Percentiles rank a stretch among this genome's conserved stretches.
phyloP scores from a whole-genome alignment of 306 rosid genomes.

The Vicia faba region DNA sequence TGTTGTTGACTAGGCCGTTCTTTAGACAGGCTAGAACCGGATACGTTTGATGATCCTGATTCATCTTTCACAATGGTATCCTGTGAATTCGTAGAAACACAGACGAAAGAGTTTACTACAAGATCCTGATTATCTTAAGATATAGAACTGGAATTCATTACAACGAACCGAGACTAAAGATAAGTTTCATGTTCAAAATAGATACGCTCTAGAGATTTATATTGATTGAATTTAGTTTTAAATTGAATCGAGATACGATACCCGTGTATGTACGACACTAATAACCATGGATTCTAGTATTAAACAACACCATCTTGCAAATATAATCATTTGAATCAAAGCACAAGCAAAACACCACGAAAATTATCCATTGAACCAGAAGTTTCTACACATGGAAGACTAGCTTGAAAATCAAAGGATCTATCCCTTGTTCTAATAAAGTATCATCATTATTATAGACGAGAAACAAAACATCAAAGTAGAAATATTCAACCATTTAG shows the following conservation, averaged over 20 bases:
- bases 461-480: not conserved
- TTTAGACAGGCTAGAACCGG: constrained; percentile 57
- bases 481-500: constrained; percentile 22
- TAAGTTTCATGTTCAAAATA: not conserved
- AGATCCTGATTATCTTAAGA: too few relatives aligned
- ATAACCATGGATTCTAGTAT: not conserved
- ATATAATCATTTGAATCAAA: not conserved
- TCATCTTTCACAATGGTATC: constrained; percentile 42
- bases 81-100: constrained; percentile 57
- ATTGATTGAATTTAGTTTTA: not conserved
- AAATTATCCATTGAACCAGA: not conserved
- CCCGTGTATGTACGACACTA: too few relatives aligned
- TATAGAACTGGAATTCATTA: not conserved
- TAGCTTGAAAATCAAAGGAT: too few relatives aligned
- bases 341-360: not conserved
- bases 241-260: too few relatives aligned
- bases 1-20: constrained; percentile 53
- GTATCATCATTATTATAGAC: too few relatives aligned
- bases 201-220: not conserved
- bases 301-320: not conserved
- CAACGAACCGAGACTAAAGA: not conserved
- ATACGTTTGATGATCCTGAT: constrained; percentile 53
- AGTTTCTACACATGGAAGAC: too few relatives aligned
- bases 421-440: too few relatives aligned
- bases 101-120: not conserved